These are phyloP conservation scores for Lasiodiplodia gonubiensis DNA, from an alignment of 2,329 filamentous ascomycete genomes.

Conservation along the genomic window DNA sequence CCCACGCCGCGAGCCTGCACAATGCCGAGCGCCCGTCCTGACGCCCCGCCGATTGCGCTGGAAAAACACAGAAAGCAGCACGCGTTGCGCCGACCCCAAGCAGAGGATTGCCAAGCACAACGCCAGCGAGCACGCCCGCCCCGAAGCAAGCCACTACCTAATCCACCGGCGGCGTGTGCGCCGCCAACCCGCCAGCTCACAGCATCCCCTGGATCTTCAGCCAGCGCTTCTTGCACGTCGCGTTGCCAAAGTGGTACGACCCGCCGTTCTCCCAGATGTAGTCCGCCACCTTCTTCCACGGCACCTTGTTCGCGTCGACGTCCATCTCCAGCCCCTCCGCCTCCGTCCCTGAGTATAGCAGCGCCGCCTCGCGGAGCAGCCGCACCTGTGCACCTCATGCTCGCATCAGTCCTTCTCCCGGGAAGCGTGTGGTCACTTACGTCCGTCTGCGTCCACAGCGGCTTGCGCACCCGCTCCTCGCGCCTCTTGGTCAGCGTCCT, in stretches of 20 bases:
- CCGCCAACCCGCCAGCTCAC: conserved; percentile 3
- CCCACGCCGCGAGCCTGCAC: not conserved
- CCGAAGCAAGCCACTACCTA: not conserved
- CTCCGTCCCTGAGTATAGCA: conserved; percentile 14
- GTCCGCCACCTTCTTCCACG: conserved; percentile 65
- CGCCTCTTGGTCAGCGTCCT: conserved; percentile 69
- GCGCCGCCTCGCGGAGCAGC: conserved; percentile 22
- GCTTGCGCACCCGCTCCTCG: conserved; percentile 67
- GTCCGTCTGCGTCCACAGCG: conserved; percentile 67
- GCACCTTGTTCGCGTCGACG: conserved; percentile 49
- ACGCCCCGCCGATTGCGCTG: conserved; percentile 19
- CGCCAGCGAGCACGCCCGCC: not conserved
- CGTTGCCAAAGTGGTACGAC: conserved; percentile 64
- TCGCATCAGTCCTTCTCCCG: not conserved
- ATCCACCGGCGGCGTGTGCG: not conserved
- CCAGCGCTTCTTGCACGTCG: conserved; percentile 69
- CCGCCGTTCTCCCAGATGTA: conserved; percentile 60
- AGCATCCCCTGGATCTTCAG: conserved; percentile 43
- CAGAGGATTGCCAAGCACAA: not conserved
- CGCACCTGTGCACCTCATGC: not conserved
- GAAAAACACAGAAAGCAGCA: conserved; percentile 10
- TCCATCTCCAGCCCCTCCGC: conserved; percentile 10
- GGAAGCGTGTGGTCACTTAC: conserved; percentile 55
- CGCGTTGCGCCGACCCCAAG: not conserved
- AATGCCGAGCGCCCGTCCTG: conserved; percentile 13